These are phyloP conservation scores for Grosmannia clavigera DNA, from an alignment of 2,329 filamentous ascomycete species.

Conservation along the genomic window DNA sequence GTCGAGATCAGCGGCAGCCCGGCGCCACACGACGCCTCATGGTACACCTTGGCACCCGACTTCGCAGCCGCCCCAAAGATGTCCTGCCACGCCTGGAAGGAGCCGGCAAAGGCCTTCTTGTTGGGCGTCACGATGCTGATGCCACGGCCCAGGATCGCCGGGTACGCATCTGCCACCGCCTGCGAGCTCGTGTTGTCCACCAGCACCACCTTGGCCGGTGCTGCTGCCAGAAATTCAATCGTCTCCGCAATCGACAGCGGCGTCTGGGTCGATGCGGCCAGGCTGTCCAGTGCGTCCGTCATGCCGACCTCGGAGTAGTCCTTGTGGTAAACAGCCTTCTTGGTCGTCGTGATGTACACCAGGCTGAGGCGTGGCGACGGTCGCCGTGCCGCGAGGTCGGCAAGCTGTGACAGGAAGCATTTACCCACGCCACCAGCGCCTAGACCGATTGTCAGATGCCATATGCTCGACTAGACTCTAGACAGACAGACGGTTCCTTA, in stretches of 20 bases:
- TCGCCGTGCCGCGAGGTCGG: slow-evolving; percentile 51
- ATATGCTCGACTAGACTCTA: not conserved
- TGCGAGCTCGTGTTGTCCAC: slow-evolving; percentile 95
- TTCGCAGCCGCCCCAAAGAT: slow-evolving; percentile 66
- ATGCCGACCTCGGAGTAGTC: slow-evolving; percentile 53
- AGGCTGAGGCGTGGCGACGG: slow-evolving; percentile 61
- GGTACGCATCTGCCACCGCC: slow-evolving; percentile 72
- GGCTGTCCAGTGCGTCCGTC: slow-evolving; percentile 35
- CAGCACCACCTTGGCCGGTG: slow-evolving; percentile 67
- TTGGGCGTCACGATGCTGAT: slow-evolving; percentile 93
- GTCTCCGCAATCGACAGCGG: slow-evolving; percentile 59
- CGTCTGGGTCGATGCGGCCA: slow-evolving; percentile 50
- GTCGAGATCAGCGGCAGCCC: slow-evolving; percentile 90
- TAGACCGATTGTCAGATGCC: slow-evolving; percentile 22
- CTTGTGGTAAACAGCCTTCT: slow-evolving; percentile 63
- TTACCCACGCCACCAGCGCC: slow-evolving; percentile 90
- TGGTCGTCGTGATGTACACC: slow-evolving; percentile 76
- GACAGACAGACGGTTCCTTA: not conserved
- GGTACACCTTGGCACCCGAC: slow-evolving; percentile 73
- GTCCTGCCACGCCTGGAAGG: slow-evolving; percentile 68
- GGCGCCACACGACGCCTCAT: slow-evolving; percentile 89
- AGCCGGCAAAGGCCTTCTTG: slow-evolving; percentile 92
- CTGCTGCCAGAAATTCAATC: slow-evolving; percentile 62
- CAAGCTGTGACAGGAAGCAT: slow-evolving; percentile 75
- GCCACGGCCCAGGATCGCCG: slow-evolving; percentile 64